Conservation (phyloP, 2,329 filamentous ascomycete genomes). For the Alternaria angustiovoidea region DNA sequence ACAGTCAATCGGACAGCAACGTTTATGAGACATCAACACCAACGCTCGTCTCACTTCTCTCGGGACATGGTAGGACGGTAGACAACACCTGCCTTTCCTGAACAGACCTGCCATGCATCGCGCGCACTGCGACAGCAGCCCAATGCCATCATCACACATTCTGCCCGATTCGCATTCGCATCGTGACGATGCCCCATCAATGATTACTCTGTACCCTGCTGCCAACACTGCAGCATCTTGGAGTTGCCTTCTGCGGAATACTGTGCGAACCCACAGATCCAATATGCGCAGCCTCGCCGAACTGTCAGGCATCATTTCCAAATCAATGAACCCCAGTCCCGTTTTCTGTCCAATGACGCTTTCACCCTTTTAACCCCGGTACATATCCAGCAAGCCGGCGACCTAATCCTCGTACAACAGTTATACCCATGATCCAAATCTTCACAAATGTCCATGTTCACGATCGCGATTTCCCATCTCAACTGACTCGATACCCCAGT, state of each 20-base stretch:
- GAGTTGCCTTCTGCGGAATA: conserved; percentile 8
- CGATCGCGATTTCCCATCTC: conserved; percentile 1
- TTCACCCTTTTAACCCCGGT: neutral
- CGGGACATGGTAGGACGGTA: neutral
- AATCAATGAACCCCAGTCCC: conserved; percentile 1
- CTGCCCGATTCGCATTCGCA: neutral
- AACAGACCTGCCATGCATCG: neutral
- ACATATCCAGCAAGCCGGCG: neutral
- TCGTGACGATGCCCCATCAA: neutral
- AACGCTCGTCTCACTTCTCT: conserved; percentile 8
- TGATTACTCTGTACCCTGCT: conserved; percentile 2
- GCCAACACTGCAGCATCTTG: neutral
- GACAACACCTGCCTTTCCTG: neutral
- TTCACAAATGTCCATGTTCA: conserved; percentile 1
- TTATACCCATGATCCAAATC: neutral
- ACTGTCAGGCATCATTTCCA: conserved; percentile 15
- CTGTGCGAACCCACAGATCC: conserved; percentile 2
- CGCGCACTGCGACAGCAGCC: neutral
- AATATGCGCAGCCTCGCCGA: conserved; percentile 12
- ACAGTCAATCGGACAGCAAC: conserved; percentile 7
- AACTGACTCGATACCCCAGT: conserved; percentile 12
- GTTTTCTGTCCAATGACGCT: conserved; percentile 1
- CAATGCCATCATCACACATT: neutral
- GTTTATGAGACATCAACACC: conserved; percentile 10
- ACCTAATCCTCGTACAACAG: neutral